A percentile compares a stretch with the other conserved stretches of the same genome.
phyloP scores from a whole-genome alignment of 768 basidiomycete species.

The Kwoniella dendrophila region DNA sequence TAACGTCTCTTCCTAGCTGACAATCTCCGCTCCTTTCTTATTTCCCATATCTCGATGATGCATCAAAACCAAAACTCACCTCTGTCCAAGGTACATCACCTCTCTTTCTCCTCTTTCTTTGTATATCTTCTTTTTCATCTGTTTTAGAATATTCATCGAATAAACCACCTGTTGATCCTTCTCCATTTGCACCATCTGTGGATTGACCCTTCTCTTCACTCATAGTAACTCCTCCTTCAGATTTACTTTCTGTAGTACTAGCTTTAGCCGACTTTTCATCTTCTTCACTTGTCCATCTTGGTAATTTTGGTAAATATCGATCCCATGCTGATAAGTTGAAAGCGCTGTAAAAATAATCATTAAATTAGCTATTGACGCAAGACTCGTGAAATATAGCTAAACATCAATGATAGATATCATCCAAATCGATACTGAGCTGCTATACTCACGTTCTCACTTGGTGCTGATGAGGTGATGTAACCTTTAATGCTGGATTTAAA shows the following conservation, averaged over 20 bases:
- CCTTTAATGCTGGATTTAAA: not conserved
- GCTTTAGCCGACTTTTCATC: not conserved
- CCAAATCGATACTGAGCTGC: not conserved
- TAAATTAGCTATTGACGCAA: too few species aligned
- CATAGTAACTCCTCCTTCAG: slow-evolving; percentile 4
- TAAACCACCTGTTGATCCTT: slow-evolving; percentile 22
- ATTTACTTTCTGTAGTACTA: not conserved
- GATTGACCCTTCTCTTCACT: not conserved
- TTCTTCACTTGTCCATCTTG: slow-evolving; percentile 2
- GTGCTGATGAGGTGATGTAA: not conserved
- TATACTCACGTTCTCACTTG: slow-evolving; percentile 28
- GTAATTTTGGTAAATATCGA: slow-evolving; percentile 17
- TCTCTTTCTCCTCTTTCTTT: slow-evolving; percentile 16
- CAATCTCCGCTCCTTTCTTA: not conserved
- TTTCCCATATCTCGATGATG: not conserved
- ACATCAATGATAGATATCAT: too few species aligned
- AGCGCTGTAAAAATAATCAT: slow-evolving; percentile 1
- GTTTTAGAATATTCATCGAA: slow-evolving; percentile 32
- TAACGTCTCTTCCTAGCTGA: too few species aligned
- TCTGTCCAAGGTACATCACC: slow-evolving; percentile 18
- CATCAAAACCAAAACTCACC: slow-evolving; percentile 8
- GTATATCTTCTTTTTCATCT: slow-evolving; percentile 14
- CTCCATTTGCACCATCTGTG: not conserved
- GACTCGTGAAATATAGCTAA: too few species aligned
- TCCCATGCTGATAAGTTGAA: slow-evolving; percentile 29